Percentiles rank a stretch among this genome's conserved stretches.
These are phyloP conservation scores for Eremothecium cymbalariae DNA, from an alignment of 1,139 yeast genomes.

Conservation along the genomic window DNA sequence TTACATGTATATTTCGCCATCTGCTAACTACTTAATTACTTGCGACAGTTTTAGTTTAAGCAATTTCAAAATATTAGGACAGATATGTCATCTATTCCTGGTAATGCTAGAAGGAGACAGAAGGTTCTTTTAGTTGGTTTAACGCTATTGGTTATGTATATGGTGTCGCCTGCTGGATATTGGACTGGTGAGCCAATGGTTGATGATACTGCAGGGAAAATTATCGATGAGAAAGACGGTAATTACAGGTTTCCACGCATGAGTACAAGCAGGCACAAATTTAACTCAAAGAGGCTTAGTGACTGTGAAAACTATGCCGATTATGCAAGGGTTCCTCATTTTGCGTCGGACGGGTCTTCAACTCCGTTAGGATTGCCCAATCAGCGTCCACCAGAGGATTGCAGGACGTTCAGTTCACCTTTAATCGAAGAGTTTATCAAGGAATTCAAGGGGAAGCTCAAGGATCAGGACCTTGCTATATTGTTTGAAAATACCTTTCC, in stretches of 20 bases:
- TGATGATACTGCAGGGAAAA: neutral
- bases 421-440: conserved; percentile 57
- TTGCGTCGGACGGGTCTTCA: conserved; percentile 36
- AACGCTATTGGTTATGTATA: neutral
- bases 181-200: too few species aligned
- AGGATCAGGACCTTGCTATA: conserved; percentile 60
- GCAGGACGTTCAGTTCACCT: conserved; percentile 62
- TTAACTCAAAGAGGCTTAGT: conserved; percentile 1
- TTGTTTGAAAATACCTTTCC: conserved; percentile 79
- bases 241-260: neutral
- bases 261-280: neutral
- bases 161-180: conserved; percentile 1
- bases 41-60: too few species aligned
- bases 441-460: conserved; percentile 44
- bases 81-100: too few species aligned
- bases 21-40: too few species aligned
- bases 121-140: conserved; percentile 2
- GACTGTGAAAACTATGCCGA: conserved; percentile 27
- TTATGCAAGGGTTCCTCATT: conserved; percentile 36
- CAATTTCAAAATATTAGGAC: too few species aligned
- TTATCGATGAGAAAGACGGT: neutral
- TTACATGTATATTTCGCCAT: too few species aligned
- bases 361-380: conserved; percentile 44
- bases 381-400: conserved; percentile 64
- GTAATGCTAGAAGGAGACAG: conserved; percentile 7